Evolutionary conservation across 192 early-diverging fungal genomes (phyloP).

Genomic region (Podila verticillata): DNA sequence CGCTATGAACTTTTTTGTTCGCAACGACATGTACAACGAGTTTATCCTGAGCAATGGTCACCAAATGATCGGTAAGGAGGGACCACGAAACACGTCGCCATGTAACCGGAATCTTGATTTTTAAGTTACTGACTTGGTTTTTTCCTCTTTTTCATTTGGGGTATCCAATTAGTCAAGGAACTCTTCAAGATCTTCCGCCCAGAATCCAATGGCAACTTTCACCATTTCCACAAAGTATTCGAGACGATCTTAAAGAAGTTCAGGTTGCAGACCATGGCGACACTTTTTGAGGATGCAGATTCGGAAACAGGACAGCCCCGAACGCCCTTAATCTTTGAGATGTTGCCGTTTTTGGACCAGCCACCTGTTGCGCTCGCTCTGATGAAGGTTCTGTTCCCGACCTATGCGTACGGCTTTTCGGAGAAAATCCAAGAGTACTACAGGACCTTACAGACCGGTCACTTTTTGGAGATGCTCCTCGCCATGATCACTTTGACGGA

Average conservation of each 20-base stretch:
- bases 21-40: conserved; percentile 48
- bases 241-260: conserved; percentile 47
- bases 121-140: neutral
- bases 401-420: conserved; percentile 34
- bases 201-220: conserved; percentile 49
- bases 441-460: conserved; percentile 16
- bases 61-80: conserved; percentile 27
- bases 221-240: conserved; percentile 49
- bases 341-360: conserved; percentile 46
- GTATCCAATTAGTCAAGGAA: conserved; percentile 27
- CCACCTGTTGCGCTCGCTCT: conserved; percentile 25
- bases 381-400: conserved; percentile 35
- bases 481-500: conserved; percentile 31
- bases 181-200: conserved; percentile 49
- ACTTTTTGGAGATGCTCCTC: conserved; percentile 43
- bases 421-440: conserved; percentile 41
- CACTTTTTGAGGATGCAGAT: conserved; percentile 37
- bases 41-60: conserved; percentile 45
- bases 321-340: conserved; percentile 35
- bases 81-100: neutral
- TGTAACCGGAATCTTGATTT: neutral
- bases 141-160: neutral
- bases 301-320: conserved; percentile 19
- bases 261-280: conserved; percentile 39
- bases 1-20: conserved; percentile 43